phyloP scores from a whole-genome alignment of 306 rosid species.

The Argentina anserina region DNA sequence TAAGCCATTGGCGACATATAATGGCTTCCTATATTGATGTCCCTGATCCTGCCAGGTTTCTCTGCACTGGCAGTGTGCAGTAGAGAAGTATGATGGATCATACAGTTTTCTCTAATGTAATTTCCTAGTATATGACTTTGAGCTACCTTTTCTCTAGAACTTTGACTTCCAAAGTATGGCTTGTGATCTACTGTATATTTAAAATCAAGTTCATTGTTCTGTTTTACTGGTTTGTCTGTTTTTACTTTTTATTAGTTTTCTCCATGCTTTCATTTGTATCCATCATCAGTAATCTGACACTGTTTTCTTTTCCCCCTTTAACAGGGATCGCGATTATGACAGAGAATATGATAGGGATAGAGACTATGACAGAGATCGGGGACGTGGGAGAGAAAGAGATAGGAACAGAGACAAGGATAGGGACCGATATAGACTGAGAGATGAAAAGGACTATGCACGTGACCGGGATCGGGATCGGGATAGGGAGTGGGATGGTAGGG shows the following conservation, averaged over 20 bases:
- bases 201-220: neutral
- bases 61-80: slow-evolving; percentile 99
- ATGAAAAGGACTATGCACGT: slow-evolving; percentile 62
- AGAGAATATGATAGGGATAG: slow-evolving; percentile 69
- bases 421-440: slow-evolving; percentile 59
- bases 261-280: neutral
- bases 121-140: neutral
- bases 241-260: no score
- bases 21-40: slow-evolving; percentile 74
- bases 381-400: slow-evolving; percentile 70
- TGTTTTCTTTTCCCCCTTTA: neutral
- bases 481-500: slow-evolving; percentile 70
- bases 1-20: slow-evolving; percentile 56
- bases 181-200: neutral
- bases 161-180: neutral
- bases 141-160: neutral
- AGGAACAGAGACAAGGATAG: slow-evolving; percentile 48
- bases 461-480: slow-evolving; percentile 66
- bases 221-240: neutral
- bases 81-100: slow-evolving; percentile 98
- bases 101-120: slow-evolving; percentile 33
- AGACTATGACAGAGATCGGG: slow-evolving; percentile 75
- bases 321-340: slow-evolving; percentile 87
- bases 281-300: slow-evolving; percentile 4
- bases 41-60: slow-evolving; percentile 97